Base-by-base conservation (phyloP, 768 basidiomycete genomes). In the Leccinum pellstonianum region DNA sequence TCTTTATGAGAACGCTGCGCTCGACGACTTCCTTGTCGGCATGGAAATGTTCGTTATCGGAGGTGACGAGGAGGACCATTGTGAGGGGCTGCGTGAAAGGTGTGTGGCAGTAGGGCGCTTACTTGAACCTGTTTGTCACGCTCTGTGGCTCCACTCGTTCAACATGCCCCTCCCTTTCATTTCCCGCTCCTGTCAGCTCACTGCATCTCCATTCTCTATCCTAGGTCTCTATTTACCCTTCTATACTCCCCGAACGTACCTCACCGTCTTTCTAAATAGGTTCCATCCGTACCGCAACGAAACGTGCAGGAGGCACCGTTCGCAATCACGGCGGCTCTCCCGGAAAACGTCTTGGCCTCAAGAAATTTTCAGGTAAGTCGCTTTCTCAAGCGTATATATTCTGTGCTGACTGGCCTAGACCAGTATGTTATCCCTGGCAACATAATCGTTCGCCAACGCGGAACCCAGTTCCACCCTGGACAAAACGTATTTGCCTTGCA, bases 1-100 rank as follows among this genome's bases (percentile, higher is more conserved):
- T 96, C 83, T 96, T 97, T 77, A 99, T 97, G 68, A 99, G 85
- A 10, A 96, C 94, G 63, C 87, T 90, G 75, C 97, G 91, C 79
- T 95, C 92, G 57, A 93, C 93, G 58, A 99, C 92, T 58, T 95
- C 91, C 76, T 88, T 92, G 73, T 98, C 95, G 64, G 95, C 91
- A 55, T 83, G 82, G 79, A 96, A 99, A 63, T 89, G 86, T 77
- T 98, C 97, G 66, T 92, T 94, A 76, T 99, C 97, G 50, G 96
- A 98, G 41, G 93, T 95, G 72, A 88, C 85, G 77, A 95, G 90
- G 68, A 87, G 84, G 72, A 93, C 89, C 88, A 92, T 92, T 52
- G 25, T 59, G 65, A 54, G 54, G 56, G 50, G 61, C 63, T 52
- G 57, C 47, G 62, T 51, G 19, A 47, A 61, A 47, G 58, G 47